Evolutionary conservation across 1,284 basidiomycete genomes (phyloP).

Genomic region (Tausonia pullulans): DNA sequence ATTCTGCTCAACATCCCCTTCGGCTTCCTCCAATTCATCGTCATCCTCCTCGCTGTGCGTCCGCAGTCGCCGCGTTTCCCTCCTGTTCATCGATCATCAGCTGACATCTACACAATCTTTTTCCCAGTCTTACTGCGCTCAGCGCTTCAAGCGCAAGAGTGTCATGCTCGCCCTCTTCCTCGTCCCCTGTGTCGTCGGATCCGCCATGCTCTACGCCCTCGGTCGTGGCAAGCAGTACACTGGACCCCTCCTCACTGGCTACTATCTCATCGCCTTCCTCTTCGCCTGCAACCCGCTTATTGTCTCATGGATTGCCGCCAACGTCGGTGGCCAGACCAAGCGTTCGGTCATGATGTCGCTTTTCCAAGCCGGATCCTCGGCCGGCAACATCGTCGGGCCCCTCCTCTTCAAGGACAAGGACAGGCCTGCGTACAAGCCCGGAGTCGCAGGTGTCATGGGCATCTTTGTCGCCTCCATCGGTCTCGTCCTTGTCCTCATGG

Average conservation of each 20-base stretch:
- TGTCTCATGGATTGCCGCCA: slow-evolving; percentile 25
- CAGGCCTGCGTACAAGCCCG: slow-evolving; percentile 29
- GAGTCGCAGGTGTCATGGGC: slow-evolving; percentile 27
- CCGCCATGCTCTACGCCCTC: slow-evolving; percentile 17
- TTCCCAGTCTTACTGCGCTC: not conserved
- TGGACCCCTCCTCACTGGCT: slow-evolving; percentile 29
- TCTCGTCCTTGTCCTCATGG: slow-evolving; percentile 22
- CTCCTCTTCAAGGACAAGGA: slow-evolving; percentile 21
- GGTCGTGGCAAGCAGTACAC: slow-evolving; percentile 19
- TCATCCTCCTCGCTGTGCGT: slow-evolving; percentile 2
- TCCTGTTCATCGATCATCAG: too few species aligned
- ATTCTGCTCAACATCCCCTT: slow-evolving; percentile 26
- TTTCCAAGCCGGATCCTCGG: slow-evolving; percentile 23
- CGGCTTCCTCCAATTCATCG: slow-evolving; percentile 17
- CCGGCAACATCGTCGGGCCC: slow-evolving; percentile 17
- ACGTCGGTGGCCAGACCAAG: slow-evolving; percentile 37
- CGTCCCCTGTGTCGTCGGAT: slow-evolving; percentile 15
- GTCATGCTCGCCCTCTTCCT: slow-evolving; percentile 18
- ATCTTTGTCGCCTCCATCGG: slow-evolving; percentile 28
- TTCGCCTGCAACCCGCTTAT: slow-evolving; percentile 34
- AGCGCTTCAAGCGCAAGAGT: slow-evolving; percentile 18
- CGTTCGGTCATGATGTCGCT: slow-evolving; percentile 28
- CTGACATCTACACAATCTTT: too few species aligned
- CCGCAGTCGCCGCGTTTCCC: too few species aligned
- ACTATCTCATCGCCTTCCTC: slow-evolving; percentile 35